phyloP scores from a whole-genome alignment of 306 rosid genomes.

The Abrus pulchellus region DNA sequence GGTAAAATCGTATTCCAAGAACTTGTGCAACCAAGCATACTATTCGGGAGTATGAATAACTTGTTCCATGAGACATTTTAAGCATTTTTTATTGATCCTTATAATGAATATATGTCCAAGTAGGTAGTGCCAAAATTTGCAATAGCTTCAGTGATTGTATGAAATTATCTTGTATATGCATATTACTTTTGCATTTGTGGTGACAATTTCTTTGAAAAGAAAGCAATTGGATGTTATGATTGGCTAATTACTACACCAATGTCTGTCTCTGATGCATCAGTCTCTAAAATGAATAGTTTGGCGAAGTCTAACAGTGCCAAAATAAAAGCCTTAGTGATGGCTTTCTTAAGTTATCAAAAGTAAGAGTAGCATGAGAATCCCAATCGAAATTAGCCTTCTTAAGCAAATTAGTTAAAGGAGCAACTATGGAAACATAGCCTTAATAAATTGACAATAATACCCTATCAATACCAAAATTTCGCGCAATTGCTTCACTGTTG shows the following conservation, averaged over 20 bases:
- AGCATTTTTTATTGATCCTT: not conserved
- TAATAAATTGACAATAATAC: not conserved
- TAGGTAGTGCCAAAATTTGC: too few relatives aligned
- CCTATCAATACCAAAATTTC: not conserved
- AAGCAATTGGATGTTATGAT: not conserved
- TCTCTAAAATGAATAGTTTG: not conserved
- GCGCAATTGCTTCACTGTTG: not conserved
- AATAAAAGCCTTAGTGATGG: too few relatives aligned
- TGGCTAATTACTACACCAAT: not conserved
- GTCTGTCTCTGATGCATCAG: not conserved
- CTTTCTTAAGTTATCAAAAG: too few relatives aligned
- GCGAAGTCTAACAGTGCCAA: not conserved
- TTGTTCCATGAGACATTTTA: not conserved
- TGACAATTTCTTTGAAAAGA: not conserved
- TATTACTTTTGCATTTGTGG: not conserved
- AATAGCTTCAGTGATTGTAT: not conserved
- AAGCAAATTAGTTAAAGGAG: too few relatives aligned
- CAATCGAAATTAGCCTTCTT: too few relatives aligned
- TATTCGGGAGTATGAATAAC: not conserved
- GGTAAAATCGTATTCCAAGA: not conserved
- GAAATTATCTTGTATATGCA: not conserved
- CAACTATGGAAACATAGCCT: not conserved
- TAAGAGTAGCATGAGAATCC: too few relatives aligned
- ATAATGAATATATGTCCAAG: too few relatives aligned
- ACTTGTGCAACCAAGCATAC: not conserved